A percentile compares a stretch with the other conserved stretches of the same genome.
These are phyloP conservation scores for Chlamydomonas sphaeroides DNA, from an alignment of 139 green algal genomes.

Conservation along the genomic window DNA sequence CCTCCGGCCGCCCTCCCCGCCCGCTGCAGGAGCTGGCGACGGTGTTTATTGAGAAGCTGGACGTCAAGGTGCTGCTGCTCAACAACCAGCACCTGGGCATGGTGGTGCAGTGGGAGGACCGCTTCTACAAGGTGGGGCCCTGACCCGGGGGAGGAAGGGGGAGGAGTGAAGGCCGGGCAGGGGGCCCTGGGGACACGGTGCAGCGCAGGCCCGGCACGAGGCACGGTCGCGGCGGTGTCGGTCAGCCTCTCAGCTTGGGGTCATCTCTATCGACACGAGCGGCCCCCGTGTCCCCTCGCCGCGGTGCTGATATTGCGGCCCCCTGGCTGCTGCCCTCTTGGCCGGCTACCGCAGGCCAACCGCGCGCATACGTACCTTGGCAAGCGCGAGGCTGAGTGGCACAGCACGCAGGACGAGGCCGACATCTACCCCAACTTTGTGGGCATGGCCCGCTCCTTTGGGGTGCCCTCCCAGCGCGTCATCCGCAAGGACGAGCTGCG, in stretches of 20 bases:
- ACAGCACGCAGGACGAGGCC: slow-evolving; percentile 68
- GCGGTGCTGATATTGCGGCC: too few species aligned
- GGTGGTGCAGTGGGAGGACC: slow-evolving; percentile 99
- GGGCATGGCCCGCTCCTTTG: slow-evolving; percentile 83
- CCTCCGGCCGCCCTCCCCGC: neutral
- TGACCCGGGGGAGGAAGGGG: too few species aligned
- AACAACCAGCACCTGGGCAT: slow-evolving; percentile 99
- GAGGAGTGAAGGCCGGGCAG: too few species aligned
- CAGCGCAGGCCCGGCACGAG: too few species aligned
- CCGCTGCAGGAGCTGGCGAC: slow-evolving; percentile 92
- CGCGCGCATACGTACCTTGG: slow-evolving; percentile 98
- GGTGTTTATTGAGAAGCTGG: slow-evolving; percentile 90
- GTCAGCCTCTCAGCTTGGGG: too few species aligned
- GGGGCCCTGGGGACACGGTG: too few species aligned
- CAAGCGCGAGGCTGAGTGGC: slow-evolving; percentile 74
- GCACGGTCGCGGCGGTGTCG: too few species aligned
- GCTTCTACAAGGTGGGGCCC: slow-evolving; percentile 97
- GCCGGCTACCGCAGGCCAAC: slow-evolving; percentile 86
- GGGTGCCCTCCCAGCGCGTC: slow-evolving; percentile 80
- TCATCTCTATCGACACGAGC: too few species aligned
- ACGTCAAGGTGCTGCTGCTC: slow-evolving; percentile 97
- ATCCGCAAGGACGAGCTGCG: slow-evolving; percentile 74
- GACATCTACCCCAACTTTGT: slow-evolving; percentile 99
- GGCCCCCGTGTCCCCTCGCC: too few species aligned
- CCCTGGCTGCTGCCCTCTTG: too few species aligned